Conservation (phyloP, 768 basidiomycete genomes). For the Hypsizygus marmoreus region DNA sequence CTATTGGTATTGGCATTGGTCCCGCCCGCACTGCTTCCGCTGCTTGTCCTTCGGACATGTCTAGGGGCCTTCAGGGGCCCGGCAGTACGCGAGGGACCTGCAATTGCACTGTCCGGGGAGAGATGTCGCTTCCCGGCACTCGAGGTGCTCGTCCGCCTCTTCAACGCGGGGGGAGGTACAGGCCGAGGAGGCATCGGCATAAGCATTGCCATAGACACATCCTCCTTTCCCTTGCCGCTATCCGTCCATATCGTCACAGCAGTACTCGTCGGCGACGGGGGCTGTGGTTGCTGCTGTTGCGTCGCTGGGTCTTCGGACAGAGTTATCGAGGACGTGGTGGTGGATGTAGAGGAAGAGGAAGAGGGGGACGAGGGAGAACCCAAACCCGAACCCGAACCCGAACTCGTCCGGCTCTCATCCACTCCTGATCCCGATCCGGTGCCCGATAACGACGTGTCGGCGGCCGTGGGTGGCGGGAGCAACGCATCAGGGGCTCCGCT, state of each 20-base stretch:
- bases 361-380: no score
- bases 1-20: neutral
- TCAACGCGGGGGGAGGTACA: no score
- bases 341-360: conserved; percentile 1
- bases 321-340: neutral
- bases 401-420: no score
- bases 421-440: no score
- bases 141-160: neutral
- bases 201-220: no score
- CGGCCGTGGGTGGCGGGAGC: no score
- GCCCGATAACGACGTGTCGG: no score
- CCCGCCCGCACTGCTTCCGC: conserved; percentile 6
- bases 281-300: neutral
- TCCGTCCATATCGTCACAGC: neutral
- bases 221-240: no score
- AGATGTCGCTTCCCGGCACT: neutral
- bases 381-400: conserved; percentile 11
- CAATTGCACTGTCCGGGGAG: neutral
- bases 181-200: no score
- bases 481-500: no score
- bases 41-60: conserved; percentile 13
- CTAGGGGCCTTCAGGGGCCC: no score
- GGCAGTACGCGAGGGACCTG: no score
- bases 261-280: neutral
- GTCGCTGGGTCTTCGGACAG: neutral